Evolutionary conservation across 1,284 basidiomycete species (phyloP).

Genomic region (Golubevia sp.): DNA sequence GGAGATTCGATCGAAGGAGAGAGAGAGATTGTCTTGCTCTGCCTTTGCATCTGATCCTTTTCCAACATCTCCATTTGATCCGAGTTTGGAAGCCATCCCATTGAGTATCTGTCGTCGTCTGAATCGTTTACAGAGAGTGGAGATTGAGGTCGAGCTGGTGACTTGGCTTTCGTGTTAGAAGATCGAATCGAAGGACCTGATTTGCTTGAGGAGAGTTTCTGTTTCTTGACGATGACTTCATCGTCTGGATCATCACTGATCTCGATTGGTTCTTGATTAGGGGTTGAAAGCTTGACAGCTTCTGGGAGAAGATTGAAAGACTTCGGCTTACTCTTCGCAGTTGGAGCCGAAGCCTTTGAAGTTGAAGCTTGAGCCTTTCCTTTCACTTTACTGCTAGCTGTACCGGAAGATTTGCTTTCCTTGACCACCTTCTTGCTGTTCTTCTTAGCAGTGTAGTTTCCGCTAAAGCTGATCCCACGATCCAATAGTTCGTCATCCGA

Average conservation of each 20-base stretch:
- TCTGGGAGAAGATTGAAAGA: no score
- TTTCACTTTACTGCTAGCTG: no score
- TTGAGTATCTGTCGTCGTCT: slow-evolving; percentile 22
- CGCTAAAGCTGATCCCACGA: no score
- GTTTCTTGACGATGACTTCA: background rate
- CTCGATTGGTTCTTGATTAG: background rate
- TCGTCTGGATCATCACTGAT: background rate
- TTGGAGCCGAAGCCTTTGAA: no score
- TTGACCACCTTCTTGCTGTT: no score
- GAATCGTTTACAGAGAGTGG: slow-evolving; percentile 10
- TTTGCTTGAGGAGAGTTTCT: background rate
- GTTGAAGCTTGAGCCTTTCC: no score
- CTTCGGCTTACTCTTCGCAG: no score
- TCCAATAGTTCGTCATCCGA: no score
- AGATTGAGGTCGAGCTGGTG: background rate
- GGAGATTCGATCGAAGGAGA: background rate
- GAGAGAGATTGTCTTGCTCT: background rate
- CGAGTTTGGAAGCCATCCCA: slow-evolving; percentile 3
- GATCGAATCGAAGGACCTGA: background rate
- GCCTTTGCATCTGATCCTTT: background rate
- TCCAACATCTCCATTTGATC: background rate
- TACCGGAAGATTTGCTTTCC: no score
- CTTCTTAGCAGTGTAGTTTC: no score
- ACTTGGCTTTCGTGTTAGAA: background rate
- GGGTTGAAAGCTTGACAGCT: no score